phyloP scores from a whole-genome alignment of 2,329 filamentous ascomycete species.

The Orbilia javanica region DNA sequence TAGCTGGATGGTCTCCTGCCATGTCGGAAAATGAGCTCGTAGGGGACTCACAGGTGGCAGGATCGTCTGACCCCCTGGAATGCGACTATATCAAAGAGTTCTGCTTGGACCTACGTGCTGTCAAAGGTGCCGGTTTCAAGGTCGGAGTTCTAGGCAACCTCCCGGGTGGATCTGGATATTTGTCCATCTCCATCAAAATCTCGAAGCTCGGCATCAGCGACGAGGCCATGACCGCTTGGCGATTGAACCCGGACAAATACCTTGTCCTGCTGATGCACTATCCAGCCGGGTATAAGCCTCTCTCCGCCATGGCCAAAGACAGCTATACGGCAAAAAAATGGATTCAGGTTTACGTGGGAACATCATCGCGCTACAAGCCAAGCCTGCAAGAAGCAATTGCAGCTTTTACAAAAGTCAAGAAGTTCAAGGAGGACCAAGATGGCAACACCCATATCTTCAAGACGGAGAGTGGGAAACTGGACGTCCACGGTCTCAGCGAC shows the following conservation, averaged over 20 bases:
- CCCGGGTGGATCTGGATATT: conserved; percentile 67
- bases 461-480: conserved; percentile 36
- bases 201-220: conserved; percentile 78
- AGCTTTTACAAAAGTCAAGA: conserved; percentile 67
- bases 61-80: conserved; percentile 46
- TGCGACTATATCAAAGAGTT: conserved; percentile 63
- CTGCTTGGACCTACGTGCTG: conserved; percentile 72
- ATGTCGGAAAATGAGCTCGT: conserved; percentile 55
- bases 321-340: conserved; percentile 63
- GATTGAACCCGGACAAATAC: conserved; percentile 75
- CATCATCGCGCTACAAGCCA: conserved; percentile 80
- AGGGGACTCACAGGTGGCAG: conserved; percentile 46
- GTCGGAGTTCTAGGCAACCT: conserved; percentile 72
- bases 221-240: conserved; percentile 83
- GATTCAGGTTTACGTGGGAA: conserved; percentile 76
- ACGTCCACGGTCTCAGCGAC: conserved; percentile 45
- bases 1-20: conserved; percentile 59
- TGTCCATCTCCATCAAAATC: conserved; percentile 78
- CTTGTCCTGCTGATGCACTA: conserved; percentile 80
- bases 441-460: conserved; percentile 56
- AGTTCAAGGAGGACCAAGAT: conserved; percentile 61
- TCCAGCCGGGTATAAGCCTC: conserved; percentile 72
- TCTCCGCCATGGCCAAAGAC: conserved; percentile 70
- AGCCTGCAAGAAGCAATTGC: conserved; percentile 70
- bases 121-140: conserved; percentile 76